Conservation (phyloP, 208 protist species). For the Trypanosoma rangeli region DNA sequence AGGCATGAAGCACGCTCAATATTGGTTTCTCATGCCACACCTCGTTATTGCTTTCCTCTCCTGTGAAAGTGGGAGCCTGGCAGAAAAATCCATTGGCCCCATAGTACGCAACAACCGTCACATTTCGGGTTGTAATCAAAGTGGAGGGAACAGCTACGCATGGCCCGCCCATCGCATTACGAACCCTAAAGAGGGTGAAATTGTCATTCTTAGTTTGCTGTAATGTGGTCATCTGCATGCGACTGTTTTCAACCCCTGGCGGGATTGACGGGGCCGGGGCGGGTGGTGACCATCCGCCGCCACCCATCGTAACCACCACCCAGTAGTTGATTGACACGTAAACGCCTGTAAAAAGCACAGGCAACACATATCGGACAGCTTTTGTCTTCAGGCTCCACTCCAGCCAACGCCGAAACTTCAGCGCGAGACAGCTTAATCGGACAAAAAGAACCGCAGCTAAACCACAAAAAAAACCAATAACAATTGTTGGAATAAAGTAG, state of each 20-base stretch:
- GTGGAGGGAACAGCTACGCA: constrained; percentile 38
- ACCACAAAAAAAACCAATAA: constrained; percentile 42
- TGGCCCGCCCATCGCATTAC: constrained; percentile 11
- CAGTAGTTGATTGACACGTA: constrained; percentile 46
- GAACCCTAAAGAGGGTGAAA: neutral
- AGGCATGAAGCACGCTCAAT: constrained; percentile 42
- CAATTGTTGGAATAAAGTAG: constrained; percentile 39
- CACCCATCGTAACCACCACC: constrained; percentile 32
- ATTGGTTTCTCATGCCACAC: constrained; percentile 12
- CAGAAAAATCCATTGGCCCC: constrained; percentile 57
- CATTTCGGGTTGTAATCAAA: constrained; percentile 35
- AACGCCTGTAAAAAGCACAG: constrained; percentile 41
- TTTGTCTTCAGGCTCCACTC: constrained; percentile 40
- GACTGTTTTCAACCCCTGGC: neutral
- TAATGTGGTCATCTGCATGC: neutral
- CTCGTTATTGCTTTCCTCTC: neutral
- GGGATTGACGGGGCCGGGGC: neutral
- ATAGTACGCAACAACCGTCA: constrained; percentile 51
- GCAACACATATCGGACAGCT: constrained; percentile 35
- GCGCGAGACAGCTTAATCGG: constrained; percentile 38
- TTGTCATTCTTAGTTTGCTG: neutral
- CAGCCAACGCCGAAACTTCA: constrained; percentile 39
- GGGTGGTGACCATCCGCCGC: constrained; percentile 15
- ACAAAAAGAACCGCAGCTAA: constrained; percentile 38
- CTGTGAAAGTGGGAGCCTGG: constrained; percentile 13